Percentiles rank a stretch among this genome's conserved stretches.
Evolutionary conservation across 495 filamentous ascomycete genomes (phyloP).

Genomic region (Neurospora sp.): DNA sequence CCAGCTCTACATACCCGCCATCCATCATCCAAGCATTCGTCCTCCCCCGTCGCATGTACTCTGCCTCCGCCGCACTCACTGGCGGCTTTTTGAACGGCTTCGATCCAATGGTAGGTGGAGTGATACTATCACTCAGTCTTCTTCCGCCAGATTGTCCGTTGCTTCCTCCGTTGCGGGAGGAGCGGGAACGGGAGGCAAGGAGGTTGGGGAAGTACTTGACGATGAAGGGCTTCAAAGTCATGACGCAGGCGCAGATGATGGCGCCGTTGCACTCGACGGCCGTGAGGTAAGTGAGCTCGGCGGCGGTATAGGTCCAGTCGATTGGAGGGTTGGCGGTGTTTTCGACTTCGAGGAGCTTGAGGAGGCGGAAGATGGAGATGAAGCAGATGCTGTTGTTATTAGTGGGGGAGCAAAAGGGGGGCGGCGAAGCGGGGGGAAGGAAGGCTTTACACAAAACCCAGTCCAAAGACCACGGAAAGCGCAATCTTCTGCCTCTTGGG

Average conservation of each 20-base stretch:
- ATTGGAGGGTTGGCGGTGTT: slow-evolving; percentile 1
- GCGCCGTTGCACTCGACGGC: slow-evolving; percentile 33
- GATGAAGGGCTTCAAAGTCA: slow-evolving; percentile 25
- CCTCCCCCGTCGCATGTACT: background rate
- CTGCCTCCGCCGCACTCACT: background rate
- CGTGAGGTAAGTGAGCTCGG: slow-evolving; percentile 33
- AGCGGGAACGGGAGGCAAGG: slow-evolving; percentile 9
- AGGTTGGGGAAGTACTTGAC: slow-evolving; percentile 24
- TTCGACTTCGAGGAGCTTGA: slow-evolving; percentile 14
- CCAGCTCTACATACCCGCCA: slow-evolving; percentile 15
- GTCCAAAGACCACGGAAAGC: slow-evolving; percentile 25
- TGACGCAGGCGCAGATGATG: slow-evolving; percentile 32
- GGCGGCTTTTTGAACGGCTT: slow-evolving; percentile 6
- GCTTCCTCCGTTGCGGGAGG: background rate
- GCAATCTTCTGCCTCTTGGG: slow-evolving; percentile 22
- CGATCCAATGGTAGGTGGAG: slow-evolving; percentile 19
- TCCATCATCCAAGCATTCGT: background rate
- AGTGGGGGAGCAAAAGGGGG: too few species aligned
- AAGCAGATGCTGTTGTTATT: slow-evolving; percentile 8
- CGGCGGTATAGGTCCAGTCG: slow-evolving; percentile 22
- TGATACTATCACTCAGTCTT: background rate
- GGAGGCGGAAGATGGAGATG: slow-evolving; percentile 26
- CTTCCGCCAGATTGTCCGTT: background rate
- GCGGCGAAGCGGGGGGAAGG: too few species aligned
- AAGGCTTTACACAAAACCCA: slow-evolving; percentile 19